Percentiles rank a stretch among this genome's conserved stretches.
phyloP scores from a whole-genome alignment of 108 stramenopile species.

The Craspedostauros australis region DNA sequence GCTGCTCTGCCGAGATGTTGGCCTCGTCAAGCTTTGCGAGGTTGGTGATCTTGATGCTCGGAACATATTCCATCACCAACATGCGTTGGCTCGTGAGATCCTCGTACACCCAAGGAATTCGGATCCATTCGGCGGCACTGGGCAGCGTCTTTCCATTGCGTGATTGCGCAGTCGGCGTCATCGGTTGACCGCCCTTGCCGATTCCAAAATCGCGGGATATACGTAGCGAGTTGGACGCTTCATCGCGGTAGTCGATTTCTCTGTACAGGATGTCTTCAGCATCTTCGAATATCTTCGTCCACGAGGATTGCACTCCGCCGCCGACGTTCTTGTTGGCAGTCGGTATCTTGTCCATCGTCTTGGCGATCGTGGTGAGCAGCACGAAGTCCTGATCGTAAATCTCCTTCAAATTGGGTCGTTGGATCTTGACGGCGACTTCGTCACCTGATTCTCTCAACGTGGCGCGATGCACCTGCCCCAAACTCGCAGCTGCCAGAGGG shows the following conservation, averaged over 20 bases:
- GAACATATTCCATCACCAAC: conserved; percentile 82
- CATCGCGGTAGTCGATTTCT: conserved; percentile 94
- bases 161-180: conserved; percentile 37
- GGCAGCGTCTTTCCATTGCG: conserved; percentile 55
- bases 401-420: conserved; percentile 71
- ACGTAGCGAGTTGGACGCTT: conserved; percentile 81
- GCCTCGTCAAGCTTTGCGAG: conserved; percentile 50
- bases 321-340: conserved; percentile 40
- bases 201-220: conserved; percentile 86
- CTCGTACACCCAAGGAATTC: conserved; percentile 58
- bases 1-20: conserved; percentile 55
- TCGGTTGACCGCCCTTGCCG: conserved; percentile 56
- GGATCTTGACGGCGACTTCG: conserved; percentile 87
- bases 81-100: conserved; percentile 63
- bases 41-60: conserved; percentile 73
- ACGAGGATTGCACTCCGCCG: conserved; percentile 73
- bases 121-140: conserved; percentile 74
- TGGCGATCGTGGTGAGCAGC: conserved; percentile 76
- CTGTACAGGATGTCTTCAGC: conserved; percentile 88
- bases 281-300: conserved; percentile 81
- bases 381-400: conserved; percentile 89
- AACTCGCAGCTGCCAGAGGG: conserved; percentile 81
- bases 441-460: conserved; percentile 47
- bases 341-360: conserved; percentile 51
- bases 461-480: conserved; percentile 92